Conservation (phyloP, 129 eudicot species). For the Sambucus nigra region DNA sequence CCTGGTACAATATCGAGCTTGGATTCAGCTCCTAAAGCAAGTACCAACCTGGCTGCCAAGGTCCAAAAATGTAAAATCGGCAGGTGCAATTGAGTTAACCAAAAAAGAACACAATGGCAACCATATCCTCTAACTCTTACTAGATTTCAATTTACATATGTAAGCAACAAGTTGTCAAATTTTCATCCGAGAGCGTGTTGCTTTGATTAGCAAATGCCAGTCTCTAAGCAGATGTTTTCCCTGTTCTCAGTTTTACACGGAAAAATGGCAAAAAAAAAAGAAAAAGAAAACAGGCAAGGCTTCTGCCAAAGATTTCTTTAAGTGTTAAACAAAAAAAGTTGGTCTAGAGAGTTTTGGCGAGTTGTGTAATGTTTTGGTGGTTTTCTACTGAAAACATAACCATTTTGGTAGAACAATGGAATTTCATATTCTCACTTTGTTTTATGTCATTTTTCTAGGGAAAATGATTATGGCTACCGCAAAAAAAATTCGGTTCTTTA, state of each 20-base stretch:
- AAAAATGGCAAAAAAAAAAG: too few species aligned
- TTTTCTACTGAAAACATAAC: background rate
- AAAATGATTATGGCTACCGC: background rate
- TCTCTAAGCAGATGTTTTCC: background rate
- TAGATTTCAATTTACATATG: too few species aligned
- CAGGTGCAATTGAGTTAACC: background rate
- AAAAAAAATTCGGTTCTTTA: background rate
- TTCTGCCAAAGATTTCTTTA: background rate
- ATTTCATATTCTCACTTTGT: background rate
- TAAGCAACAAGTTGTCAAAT: too few species aligned
- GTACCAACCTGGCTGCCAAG: slow-evolving; percentile 99
- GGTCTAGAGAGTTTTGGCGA: background rate
- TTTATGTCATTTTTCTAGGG: background rate
- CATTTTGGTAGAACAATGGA: background rate
- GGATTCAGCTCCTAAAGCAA: slow-evolving; percentile 93
- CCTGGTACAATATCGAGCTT: slow-evolving; percentile 84
- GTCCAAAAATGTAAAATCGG: slow-evolving; percentile 33
- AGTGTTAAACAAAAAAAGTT: too few species aligned
- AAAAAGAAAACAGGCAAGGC: too few species aligned
- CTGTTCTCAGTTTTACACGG: background rate
- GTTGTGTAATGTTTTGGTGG: too few species aligned
- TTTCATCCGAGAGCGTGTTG: too few species aligned
- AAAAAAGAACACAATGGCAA: too few species aligned
- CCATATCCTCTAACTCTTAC: too few species aligned
- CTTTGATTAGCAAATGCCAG: too few species aligned